Evolutionary conservation across 1,284 basidiomycete species (phyloP).

Genomic region (Macrocybe sp.): DNA sequence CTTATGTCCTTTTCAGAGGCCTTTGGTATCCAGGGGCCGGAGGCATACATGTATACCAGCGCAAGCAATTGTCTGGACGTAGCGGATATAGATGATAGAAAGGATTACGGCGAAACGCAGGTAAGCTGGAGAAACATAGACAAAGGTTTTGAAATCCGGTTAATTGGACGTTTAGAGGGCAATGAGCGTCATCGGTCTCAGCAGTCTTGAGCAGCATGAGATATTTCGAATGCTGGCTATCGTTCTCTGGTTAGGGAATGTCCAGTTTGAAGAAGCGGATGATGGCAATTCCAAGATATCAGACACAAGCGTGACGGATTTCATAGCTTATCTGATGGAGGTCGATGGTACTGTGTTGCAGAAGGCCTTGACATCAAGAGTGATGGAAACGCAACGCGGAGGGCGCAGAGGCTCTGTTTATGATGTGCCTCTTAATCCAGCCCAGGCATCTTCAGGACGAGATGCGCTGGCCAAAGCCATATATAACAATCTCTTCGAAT

Average conservation of each 20-base stretch:
- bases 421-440: constrained; percentile 92
- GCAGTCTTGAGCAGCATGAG: constrained; percentile 80
- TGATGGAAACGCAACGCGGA: constrained; percentile 92
- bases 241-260: constrained; percentile 96
- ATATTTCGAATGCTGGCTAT: constrained; percentile 93
- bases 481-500: constrained; percentile 99
- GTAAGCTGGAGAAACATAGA: constrained; percentile 37
- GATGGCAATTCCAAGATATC: constrained; percentile 84
- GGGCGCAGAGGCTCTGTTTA: constrained; percentile 93
- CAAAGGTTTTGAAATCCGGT: constrained; percentile 6
- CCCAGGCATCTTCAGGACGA: constrained; percentile 85
- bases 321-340: constrained; percentile 93
- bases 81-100: constrained; percentile 83
- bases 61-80: constrained; percentile 92
- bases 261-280: constrained; percentile 85
- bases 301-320: constrained; percentile 91
- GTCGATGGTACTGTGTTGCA: constrained; percentile 75
- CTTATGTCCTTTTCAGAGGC: constrained; percentile 54
- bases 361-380: constrained; percentile 82
- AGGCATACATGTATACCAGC: constrained; percentile 93
- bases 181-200: constrained; percentile 91
- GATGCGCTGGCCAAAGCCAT: constrained; percentile 96
- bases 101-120: constrained; percentile 87
- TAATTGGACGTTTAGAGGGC: constrained; percentile 57
- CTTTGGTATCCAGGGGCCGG: constrained; percentile 96